A percentile compares a stretch with the other conserved stretches of the same genome.
phyloP scores from a whole-genome alignment of 495 filamentous ascomycete species.

The Penicillium dipodomyicola region DNA sequence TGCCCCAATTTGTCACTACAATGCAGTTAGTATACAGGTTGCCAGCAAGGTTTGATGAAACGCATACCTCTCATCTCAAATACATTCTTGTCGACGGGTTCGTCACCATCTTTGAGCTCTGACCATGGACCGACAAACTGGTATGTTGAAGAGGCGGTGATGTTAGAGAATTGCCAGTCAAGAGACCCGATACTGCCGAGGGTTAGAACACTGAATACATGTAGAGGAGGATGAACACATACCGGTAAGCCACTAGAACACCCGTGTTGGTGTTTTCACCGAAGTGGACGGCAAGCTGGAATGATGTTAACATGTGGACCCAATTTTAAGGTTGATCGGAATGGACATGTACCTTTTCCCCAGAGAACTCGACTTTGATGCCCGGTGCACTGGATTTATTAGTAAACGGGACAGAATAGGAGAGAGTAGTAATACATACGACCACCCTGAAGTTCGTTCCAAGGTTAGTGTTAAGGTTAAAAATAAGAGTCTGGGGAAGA shows the following conservation, averaged over 20 bases:
- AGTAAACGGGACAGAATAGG: background rate
- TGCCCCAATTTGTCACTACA: conserved; percentile 65
- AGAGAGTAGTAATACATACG: conserved; percentile 29
- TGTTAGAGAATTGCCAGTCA: conserved; percentile 68
- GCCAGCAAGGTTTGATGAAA: background rate
- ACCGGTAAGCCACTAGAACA: conserved; percentile 58
- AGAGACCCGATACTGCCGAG: conserved; percentile 52
- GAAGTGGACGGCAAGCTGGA: conserved; percentile 56
- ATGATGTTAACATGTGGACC: conserved; percentile 3
- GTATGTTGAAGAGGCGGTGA: conserved; percentile 59
- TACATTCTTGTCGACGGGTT: conserved; percentile 17
- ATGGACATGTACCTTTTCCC: conserved; percentile 44
- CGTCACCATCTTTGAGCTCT: conserved; percentile 18
- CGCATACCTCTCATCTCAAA: conserved; percentile 42
- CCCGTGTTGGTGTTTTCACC: conserved; percentile 55
- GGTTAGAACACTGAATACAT: background rate
- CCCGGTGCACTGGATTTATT: conserved; percentile 50
- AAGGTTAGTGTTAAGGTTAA: conserved; percentile 15
- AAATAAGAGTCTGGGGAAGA: conserved; percentile 1
- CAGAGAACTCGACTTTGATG: conserved; percentile 63
- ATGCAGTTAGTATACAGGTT: conserved; percentile 15
- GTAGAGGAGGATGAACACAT: background rate
- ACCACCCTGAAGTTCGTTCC: conserved; percentile 34
- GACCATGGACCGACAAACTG: conserved; percentile 49
- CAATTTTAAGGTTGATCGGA: conserved; percentile 1